phyloP scores from a whole-genome alignment of 2,329 filamentous ascomycete genomes.

The Aspergillus bombycis region DNA sequence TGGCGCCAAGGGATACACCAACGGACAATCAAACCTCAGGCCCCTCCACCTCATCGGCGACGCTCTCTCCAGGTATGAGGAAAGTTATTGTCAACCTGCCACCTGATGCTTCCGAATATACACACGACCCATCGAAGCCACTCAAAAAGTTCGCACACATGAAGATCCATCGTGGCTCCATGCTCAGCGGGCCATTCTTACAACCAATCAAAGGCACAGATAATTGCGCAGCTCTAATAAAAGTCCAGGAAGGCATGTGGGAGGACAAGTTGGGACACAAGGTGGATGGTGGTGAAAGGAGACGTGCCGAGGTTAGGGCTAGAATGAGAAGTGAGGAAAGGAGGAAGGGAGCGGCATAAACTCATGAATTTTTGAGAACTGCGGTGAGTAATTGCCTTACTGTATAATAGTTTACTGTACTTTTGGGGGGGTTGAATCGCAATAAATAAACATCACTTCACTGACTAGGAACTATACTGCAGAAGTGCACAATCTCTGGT shows the following conservation, averaged over 20 bases:
- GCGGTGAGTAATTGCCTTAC: not conserved
- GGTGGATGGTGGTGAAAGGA: conserved; percentile 94
- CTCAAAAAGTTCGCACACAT: conserved; percentile 65
- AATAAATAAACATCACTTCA: not conserved
- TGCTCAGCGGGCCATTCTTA: conserved; percentile 75
- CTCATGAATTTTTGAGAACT: conserved; percentile 8
- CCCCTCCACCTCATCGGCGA: conserved; percentile 51
- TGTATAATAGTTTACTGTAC: not conserved
- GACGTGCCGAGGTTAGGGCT: conserved; percentile 80
- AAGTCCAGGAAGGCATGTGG: conserved; percentile 86
- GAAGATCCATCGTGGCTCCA: conserved; percentile 67
- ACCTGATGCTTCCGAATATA: conserved; percentile 60
- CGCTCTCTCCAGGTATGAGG: conserved; percentile 57
- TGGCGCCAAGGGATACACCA: conserved; percentile 35
- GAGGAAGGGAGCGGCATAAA: conserved; percentile 57
- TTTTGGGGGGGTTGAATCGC: not conserved
- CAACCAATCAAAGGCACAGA: conserved; percentile 65
- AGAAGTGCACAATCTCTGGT: not conserved
- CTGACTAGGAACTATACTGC: not conserved
- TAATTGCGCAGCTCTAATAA: conserved; percentile 66
- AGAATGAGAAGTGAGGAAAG: conserved; percentile 82
- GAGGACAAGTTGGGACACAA: conserved; percentile 84
- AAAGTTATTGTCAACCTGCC: conserved; percentile 64
- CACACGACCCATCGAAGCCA: conserved; percentile 43
- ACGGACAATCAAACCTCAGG: conserved; percentile 24